Evolutionary conservation across 2,329 filamentous ascomycete species (phyloP), one percentile per base, ranked within the genome.

Genomic region (Cladobotryum mycophilum): DNA sequence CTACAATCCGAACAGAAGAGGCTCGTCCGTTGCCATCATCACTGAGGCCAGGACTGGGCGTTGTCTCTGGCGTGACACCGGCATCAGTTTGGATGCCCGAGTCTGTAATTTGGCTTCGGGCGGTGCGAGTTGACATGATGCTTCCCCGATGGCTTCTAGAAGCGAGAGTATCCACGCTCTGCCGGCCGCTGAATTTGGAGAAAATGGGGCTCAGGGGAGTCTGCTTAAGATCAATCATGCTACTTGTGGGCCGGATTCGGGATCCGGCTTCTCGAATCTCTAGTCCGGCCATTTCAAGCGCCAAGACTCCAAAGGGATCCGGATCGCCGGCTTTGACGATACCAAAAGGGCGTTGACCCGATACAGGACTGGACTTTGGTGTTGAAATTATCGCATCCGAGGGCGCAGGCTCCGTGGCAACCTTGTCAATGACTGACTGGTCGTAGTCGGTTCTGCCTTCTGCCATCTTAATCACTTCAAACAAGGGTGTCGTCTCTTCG

Each of bases 241-340:
- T 89, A 71, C 85, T 89, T 20, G 80, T 76, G 2, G 90, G 89
- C 49, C 89, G 77, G 48, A 81, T 75, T 6, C 61, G 62, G 45
- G 83, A 81, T 34, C 89, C 90, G n/a, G 91, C 91, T 70, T 96
- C 91, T 47, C 88, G 81, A 57, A 97, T 93, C 60, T 92, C 88
- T 50, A 96, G 73, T 2, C 92, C 92, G 54, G 90, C 88, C 73
- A 89, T 85, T 64, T 96, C 89, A n/a, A 97, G 72, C 7, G 92
- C 91, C 56, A 91, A 79, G 22, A 96, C 87, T 20, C 92, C 92
- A 63, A 88, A 97, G 0, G 92, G 92, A 65, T 97, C 92, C 0
- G 91, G 90, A 60, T 97, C 92, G 49, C 90, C 82, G 3, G 74
- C 70, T 55, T 85, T 83, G 1, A 89, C 90, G 14, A 96, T 75